Percentiles rank a stretch among this genome's conserved stretches.
phyloP scores from a whole-genome alignment of 1,284 basidiomycete species.

The Somion occarium region DNA sequence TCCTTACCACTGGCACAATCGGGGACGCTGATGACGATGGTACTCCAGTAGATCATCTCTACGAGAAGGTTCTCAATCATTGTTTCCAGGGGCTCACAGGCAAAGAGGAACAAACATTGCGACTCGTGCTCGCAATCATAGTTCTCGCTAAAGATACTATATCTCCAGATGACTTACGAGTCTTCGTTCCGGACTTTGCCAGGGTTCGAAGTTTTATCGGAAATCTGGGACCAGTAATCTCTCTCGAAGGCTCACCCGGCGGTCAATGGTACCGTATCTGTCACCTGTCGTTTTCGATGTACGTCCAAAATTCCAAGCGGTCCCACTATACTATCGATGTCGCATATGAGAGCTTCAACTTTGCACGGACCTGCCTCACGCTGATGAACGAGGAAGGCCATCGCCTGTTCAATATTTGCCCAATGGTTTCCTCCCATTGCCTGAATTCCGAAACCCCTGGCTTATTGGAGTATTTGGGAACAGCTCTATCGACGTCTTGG shows the following conservation, averaged over 20 bases:
- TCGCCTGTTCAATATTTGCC: conserved; percentile 33
- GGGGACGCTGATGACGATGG: background rate
- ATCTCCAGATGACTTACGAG: background rate
- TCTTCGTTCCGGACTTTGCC: background rate
- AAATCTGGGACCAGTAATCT: background rate
- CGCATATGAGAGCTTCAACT: background rate
- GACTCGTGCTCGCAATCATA: background rate
- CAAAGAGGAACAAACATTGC: background rate
- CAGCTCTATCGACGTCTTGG: conserved; percentile 23
- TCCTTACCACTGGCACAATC: background rate
- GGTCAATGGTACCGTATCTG: background rate
- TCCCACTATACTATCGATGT: too few species aligned
- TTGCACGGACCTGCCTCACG: background rate
- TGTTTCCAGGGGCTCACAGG: background rate
- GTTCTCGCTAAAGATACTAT: background rate
- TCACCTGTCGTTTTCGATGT: background rate
- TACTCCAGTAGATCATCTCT: background rate
- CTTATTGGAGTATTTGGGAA: conserved; percentile 11
- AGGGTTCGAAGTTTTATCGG: background rate
- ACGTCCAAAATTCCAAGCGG: too few species aligned
- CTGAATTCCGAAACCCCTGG: conserved; percentile 21
- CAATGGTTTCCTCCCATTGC: conserved; percentile 23
- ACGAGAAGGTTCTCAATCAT: background rate
- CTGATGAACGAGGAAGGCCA: conserved; percentile 1
- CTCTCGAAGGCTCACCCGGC: background rate